These are phyloP conservation scores for Stromatinia cepivora DNA, from an alignment of 2,329 filamentous ascomycete genomes.

Conservation along the genomic window DNA sequence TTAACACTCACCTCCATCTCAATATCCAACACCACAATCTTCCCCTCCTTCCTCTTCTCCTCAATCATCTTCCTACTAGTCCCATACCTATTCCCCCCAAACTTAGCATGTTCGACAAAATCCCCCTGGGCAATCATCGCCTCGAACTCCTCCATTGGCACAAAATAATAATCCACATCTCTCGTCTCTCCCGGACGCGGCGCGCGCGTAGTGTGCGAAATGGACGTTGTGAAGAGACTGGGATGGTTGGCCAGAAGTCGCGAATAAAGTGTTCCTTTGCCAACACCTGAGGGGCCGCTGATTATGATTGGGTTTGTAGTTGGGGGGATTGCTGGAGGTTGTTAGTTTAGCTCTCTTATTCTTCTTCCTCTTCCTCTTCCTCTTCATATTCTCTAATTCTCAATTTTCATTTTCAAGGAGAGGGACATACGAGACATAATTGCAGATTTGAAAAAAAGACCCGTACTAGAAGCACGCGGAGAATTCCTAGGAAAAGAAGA, in stretches of 20 bases:
- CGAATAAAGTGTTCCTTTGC: conserved; percentile 78
- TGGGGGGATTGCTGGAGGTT: conserved; percentile 24
- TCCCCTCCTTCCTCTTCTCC: conserved; percentile 68
- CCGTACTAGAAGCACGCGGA: not conserved
- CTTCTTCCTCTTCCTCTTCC: not conserved
- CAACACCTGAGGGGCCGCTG: conserved; percentile 76
- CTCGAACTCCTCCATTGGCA: conserved; percentile 65
- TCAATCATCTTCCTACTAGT: conserved; percentile 75
- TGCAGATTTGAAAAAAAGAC: not conserved
- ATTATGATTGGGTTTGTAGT: conserved; percentile 64
- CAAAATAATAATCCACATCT: conserved; percentile 81
- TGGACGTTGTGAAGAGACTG: conserved; percentile 56
- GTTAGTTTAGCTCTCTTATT: conserved; percentile 8
- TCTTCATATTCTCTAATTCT: too few relatives aligned
- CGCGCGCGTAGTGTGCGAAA: conserved; percentile 76
- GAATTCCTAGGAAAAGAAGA: not conserved
- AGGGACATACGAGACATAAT: conserved; percentile 33
- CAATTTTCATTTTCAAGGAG: not conserved
- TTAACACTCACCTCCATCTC: conserved; percentile 76
- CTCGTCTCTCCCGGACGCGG: conserved; percentile 75
- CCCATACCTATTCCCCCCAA: conserved; percentile 84
- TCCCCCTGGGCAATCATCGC: conserved; percentile 65
- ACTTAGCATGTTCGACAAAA: conserved; percentile 84
- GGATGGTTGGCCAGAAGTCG: conserved; percentile 64
- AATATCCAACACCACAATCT: conserved; percentile 85